phyloP scores from a whole-genome alignment of 352 stramenopile species.

The Stramenopiles sp. region DNA sequence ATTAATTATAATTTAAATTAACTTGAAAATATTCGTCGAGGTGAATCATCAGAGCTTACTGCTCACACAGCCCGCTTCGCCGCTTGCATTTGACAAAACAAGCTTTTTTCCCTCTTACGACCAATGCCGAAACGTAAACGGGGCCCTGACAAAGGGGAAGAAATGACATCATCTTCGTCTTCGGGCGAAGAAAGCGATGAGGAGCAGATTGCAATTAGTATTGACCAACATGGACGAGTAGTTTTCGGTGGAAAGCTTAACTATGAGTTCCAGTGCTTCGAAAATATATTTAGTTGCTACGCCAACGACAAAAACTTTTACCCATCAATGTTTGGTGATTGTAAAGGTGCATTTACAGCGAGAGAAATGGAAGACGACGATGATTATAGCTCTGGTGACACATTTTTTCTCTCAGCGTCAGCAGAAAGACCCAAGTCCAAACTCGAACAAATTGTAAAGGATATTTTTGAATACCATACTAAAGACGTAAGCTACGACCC shows the following conservation, averaged over 20 bases:
- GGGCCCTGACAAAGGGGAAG: too few relatives aligned
- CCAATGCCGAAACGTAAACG: too few relatives aligned
- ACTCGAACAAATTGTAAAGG: constrained; percentile 43
- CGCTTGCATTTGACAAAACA: too few relatives aligned
- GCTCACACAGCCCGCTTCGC: too few relatives aligned
- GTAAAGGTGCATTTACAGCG: constrained; percentile 33
- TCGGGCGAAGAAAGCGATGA: background rate
- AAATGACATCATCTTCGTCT: background rate
- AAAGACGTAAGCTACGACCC: constrained; percentile 29
- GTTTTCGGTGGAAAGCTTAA: background rate
- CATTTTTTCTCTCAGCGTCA: constrained; percentile 36
- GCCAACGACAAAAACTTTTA: constrained; percentile 11
- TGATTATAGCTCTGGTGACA: constrained; percentile 36
- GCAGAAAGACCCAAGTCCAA: constrained; percentile 32
- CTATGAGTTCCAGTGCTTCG: constrained; percentile 2
- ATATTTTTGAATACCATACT: constrained; percentile 52
- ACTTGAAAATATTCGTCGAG: too few relatives aligned
- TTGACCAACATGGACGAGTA: constrained; percentile 7
- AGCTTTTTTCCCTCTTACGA: too few relatives aligned
- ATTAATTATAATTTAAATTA: too few relatives aligned
- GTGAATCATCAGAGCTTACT: too few relatives aligned
- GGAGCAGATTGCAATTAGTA: background rate
- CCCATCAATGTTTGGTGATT: constrained; percentile 26
- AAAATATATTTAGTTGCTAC: background rate
- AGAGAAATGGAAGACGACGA: constrained; percentile 33